A percentile compares a stretch with the other conserved stretches of the same genome.
Evolutionary conservation across 1,284 basidiomycete species (phyloP).

Genomic region (Peniophora sp.): DNA sequence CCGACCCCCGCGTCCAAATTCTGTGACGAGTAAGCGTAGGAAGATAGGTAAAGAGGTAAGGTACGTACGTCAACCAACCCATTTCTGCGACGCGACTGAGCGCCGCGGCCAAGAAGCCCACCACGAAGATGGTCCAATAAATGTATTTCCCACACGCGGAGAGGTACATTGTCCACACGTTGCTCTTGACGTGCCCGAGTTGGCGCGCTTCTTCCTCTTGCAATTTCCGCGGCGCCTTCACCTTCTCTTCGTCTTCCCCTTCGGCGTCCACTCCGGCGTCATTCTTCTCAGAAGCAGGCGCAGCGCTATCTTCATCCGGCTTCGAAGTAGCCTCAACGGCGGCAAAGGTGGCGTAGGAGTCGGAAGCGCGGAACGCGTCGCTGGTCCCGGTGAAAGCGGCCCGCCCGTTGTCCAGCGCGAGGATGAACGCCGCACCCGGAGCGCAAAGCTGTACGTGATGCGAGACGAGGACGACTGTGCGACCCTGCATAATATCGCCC

Average conservation of each 20-base stretch:
- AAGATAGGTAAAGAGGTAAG: too few species aligned
- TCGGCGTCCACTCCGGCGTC: constrained; percentile 17
- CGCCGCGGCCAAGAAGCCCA: too few species aligned
- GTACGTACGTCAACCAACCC: too few species aligned
- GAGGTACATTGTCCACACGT: too few species aligned
- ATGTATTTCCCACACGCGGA: too few species aligned
- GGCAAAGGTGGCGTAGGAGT: constrained; percentile 36
- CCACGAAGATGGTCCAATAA: too few species aligned
- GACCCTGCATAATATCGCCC: constrained; percentile 55
- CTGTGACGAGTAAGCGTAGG: too few species aligned
- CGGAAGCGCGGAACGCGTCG: constrained; percentile 40
- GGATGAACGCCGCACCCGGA: constrained; percentile 58
- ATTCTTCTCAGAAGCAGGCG: constrained; percentile 11
- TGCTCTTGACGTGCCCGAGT: too few species aligned
- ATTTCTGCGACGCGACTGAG: too few species aligned
- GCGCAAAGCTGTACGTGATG: constrained; percentile 72
- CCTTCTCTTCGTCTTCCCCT: constrained; percentile 14
- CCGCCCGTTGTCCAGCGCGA: constrained; percentile 70
- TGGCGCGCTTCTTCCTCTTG: constrained; percentile 47
- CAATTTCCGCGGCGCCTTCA: constrained; percentile 57
- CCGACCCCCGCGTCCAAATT: too few species aligned
- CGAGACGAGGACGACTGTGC: constrained; percentile 69
- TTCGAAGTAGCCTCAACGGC: constrained; percentile 41
- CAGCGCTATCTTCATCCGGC: constrained; percentile 7
- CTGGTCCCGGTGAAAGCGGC: constrained; percentile 63